Percentiles rank a stretch among this genome's conserved stretches.
phyloP scores from a whole-genome alignment of 2,329 filamentous ascomycete species.

The Aureobasidium sp. region DNA sequence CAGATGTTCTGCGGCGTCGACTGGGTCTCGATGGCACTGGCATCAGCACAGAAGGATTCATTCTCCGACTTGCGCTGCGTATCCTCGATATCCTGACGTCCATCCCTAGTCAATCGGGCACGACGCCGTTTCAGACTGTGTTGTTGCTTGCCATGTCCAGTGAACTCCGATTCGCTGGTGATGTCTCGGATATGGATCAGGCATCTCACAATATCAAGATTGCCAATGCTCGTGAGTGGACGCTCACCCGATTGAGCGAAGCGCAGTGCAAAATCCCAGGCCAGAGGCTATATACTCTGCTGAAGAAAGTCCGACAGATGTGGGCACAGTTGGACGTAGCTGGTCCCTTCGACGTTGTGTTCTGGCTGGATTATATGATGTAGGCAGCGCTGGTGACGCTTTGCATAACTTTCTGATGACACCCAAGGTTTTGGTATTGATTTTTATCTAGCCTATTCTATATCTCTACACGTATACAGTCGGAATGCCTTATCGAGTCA shows the following conservation, averaged over 20 bases:
- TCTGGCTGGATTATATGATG: background rate
- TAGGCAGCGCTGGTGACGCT: background rate
- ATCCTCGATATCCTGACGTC: background rate
- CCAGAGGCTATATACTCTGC: background rate
- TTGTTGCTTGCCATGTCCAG: background rate
- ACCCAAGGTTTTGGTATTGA: no score
- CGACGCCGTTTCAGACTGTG: background rate
- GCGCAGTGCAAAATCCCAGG: background rate
- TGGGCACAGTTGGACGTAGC: background rate
- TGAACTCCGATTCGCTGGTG: background rate
- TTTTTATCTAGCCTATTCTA: no score
- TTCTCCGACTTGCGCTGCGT: background rate
- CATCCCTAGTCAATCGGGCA: background rate
- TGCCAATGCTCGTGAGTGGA: background rate
- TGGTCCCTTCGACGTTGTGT: background rate
- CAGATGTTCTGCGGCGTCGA: slow-evolving; percentile 24
- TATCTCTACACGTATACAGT: no score
- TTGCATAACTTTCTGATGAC: no score
- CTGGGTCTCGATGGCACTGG: background rate
- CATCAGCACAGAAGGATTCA: background rate
- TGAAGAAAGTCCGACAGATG: background rate
- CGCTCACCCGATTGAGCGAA: background rate
- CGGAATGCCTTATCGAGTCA: no score
- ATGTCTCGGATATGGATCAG: background rate
- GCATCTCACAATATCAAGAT: background rate